Conservation (phyloP, 441 rosid genomes). For the Viola pubescens region DNA sequence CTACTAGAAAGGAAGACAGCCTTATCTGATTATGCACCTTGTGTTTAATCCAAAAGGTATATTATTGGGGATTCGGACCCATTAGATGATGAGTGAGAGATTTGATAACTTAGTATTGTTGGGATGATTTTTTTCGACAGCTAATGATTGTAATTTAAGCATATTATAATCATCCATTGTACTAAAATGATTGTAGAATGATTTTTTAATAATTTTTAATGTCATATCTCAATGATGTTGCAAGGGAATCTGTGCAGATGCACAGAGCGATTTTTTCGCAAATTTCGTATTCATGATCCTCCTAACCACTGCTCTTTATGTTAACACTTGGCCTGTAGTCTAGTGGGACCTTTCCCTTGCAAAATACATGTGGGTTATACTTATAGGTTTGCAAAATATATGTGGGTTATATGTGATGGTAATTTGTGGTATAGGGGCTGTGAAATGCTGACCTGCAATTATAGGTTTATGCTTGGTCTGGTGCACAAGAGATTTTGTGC, state of each 20-base stretch:
- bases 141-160: conserved; percentile 22
- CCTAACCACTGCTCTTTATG: background rate
- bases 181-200: background rate
- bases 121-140: conserved; percentile 13
- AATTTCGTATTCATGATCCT: background rate
- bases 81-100: background rate
- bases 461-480: too few relatives aligned
- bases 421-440: too few relatives aligned
- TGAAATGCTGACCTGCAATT: too few relatives aligned
- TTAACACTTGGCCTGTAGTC: background rate
- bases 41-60: background rate
- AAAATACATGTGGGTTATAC: too few relatives aligned
- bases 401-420: too few relatives aligned
- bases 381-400: background rate
- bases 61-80: conserved; percentile 13
- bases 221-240: background rate
- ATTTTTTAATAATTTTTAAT: background rate
- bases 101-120: background rate
- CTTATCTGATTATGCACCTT: background rate
- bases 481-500: too few relatives aligned
- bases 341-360: background rate
- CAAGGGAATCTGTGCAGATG: background rate
- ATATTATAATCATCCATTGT: conserved; percentile 1
- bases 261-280: background rate
- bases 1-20: background rate